Conservation (phyloP, 1,284 basidiomycete genomes). For the Ceratobasidium sp. region DNA sequence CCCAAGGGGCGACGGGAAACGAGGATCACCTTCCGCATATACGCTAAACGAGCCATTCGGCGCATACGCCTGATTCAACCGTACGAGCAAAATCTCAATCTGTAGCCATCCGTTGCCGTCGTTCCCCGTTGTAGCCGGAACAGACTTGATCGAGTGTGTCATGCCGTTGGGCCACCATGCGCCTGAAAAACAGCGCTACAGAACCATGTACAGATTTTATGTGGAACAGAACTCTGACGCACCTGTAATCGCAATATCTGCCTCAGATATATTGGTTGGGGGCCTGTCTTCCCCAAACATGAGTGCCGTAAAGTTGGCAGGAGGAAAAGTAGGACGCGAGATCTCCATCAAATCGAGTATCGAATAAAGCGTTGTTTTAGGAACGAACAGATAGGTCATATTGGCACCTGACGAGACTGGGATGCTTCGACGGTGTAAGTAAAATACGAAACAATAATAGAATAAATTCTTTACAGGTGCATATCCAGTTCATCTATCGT, state of each 20-base stretch:
- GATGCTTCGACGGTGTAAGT: neutral
- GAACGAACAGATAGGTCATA: slow-evolving; percentile 30
- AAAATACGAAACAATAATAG: neutral
- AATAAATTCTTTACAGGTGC: neutral
- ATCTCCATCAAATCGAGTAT: slow-evolving; percentile 16
- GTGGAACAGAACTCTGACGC: neutral
- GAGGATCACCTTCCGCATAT: neutral
- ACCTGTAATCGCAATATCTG: slow-evolving; percentile 15
- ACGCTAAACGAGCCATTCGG: slow-evolving; percentile 22
- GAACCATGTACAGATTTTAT: neutral
- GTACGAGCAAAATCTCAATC: slow-evolving; percentile 26
- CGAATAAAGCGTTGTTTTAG: slow-evolving; percentile 26
- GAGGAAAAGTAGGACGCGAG: neutral
- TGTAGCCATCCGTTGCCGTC: slow-evolving; percentile 31
- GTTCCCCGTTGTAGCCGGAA: neutral
- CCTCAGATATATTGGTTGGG: neutral
- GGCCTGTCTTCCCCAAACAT: slow-evolving; percentile 3
- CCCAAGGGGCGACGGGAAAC: slow-evolving; percentile 3
- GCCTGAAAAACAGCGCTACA: neutral
- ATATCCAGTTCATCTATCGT: slow-evolving; percentile 1
- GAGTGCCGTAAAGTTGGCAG: slow-evolving; percentile 18
- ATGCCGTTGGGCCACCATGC: slow-evolving; percentile 34
- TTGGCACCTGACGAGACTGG: slow-evolving; percentile 2
- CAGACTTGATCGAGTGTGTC: slow-evolving; percentile 24
- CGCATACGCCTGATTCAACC: slow-evolving; percentile 16